phyloP scores from a whole-genome alignment of 164 flowering plant species.

The Vitis rupestris region DNA sequence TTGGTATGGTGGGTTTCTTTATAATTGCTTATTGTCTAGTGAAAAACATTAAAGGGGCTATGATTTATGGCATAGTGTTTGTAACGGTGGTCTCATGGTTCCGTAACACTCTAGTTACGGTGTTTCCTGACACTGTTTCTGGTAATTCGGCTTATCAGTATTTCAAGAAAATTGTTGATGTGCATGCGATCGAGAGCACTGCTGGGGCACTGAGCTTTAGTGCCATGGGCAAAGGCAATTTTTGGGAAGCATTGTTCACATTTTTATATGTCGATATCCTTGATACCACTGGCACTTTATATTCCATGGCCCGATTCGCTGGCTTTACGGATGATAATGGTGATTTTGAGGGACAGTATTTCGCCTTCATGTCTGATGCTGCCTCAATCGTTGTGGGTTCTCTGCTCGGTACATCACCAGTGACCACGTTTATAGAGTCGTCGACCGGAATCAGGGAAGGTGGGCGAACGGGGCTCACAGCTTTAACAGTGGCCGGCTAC shows the following conservation, averaged over 20 bases:
- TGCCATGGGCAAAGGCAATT: slow-evolving; percentile 40
- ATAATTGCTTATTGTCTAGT: slow-evolving; percentile 72
- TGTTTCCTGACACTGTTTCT: slow-evolving; percentile 60
- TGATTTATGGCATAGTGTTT: slow-evolving; percentile 88
- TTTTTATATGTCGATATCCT: slow-evolving; percentile 83
- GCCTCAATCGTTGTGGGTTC: slow-evolving; percentile 76
- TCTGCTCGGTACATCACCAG: slow-evolving; percentile 87
- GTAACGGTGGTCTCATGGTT: slow-evolving; percentile 95
- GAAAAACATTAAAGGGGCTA: slow-evolving; percentile 76
- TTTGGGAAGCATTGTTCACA: slow-evolving; percentile 84
- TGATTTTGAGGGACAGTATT: slow-evolving; percentile 83
- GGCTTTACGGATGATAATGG: slow-evolving; percentile 62
- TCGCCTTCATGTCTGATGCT: slow-evolving; percentile 93
- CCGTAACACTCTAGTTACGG: slow-evolving; percentile 73
- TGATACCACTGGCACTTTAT: slow-evolving; percentile 82
- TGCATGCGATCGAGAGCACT: slow-evolving; percentile 63
- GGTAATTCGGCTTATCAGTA: slow-evolving; percentile 60
- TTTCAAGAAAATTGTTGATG: slow-evolving; percentile 76
- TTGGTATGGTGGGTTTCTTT: slow-evolving; percentile 74
- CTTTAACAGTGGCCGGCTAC: slow-evolving; percentile 67
- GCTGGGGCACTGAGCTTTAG: slow-evolving; percentile 80
- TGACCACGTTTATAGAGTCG: slow-evolving; percentile 78
- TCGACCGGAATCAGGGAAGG: slow-evolving; percentile 94
- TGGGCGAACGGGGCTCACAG: slow-evolving; percentile 75
- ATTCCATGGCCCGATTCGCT: slow-evolving; percentile 89